Percentiles rank a stretch among this genome's conserved stretches.
Evolutionary conservation across 2,329 filamentous ascomycete species (phyloP).

Genomic region (Pseudocercospora macadamiae): DNA sequence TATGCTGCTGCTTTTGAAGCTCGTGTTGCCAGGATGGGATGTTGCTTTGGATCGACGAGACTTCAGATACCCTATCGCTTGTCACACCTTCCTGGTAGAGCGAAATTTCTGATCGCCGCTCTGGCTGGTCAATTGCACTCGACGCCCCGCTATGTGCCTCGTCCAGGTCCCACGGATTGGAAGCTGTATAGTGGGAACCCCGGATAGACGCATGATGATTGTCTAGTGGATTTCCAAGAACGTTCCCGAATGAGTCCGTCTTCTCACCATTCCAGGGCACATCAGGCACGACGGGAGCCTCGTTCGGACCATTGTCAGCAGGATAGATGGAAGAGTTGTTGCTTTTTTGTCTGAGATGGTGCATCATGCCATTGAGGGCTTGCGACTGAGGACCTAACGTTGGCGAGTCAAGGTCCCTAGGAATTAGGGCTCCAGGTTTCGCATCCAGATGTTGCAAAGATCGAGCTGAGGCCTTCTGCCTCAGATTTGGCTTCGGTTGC

Average conservation of each 20-base stretch:
- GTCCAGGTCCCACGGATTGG: conserved; percentile 60
- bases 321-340: conserved; percentile 76
- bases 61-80: conserved; percentile 10
- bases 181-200: conserved; percentile 54
- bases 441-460: conserved; percentile 25
- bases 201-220: conserved; percentile 28
- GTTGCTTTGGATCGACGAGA: conserved; percentile 25
- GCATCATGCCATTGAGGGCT: conserved; percentile 64
- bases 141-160: conserved; percentile 47
- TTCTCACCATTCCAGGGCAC: conserved; percentile 27
- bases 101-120: conserved; percentile 27
- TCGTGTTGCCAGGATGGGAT: conserved; percentile 54
- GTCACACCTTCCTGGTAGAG: conserved; percentile 15
- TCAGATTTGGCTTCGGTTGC: conserved; percentile 15
- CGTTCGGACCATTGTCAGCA: conserved; percentile 46
- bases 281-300: conserved; percentile 29
- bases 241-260: conserved; percentile 20
- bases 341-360: conserved; percentile 82
- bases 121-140: conserved; percentile 25
- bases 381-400: conserved; percentile 67
- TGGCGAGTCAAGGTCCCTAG: conserved; percentile 66
- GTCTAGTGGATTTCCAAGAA: conserved; percentile 9
- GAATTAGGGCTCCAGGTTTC: conserved; percentile 21
- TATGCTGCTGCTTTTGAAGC: conserved; percentile 49
- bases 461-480: conserved; percentile 19